Conservation (phyloP, 2,329 filamentous ascomycete genomes). For the Xylaria polymorpha region DNA sequence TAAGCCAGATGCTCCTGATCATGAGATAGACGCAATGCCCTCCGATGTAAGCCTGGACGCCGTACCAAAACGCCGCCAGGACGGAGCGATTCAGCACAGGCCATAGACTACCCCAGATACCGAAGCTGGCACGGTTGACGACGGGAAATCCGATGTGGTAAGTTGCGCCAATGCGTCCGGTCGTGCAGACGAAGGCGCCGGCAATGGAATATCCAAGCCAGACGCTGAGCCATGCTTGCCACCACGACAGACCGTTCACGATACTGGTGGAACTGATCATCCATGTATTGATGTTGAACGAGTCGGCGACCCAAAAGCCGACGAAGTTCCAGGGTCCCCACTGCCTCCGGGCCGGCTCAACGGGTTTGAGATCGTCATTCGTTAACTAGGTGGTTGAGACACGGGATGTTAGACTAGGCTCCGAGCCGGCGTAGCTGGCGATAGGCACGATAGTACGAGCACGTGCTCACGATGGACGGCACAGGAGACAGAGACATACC, state of each 20-base stretch:
- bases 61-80: slow-evolving; percentile 89
- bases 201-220: slow-evolving; percentile 87
- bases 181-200: slow-evolving; percentile 78
- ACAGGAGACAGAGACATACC: slow-evolving; percentile 54
- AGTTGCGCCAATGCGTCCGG: slow-evolving; percentile 83
- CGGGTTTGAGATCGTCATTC: slow-evolving; percentile 84
- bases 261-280: slow-evolving; percentile 92
- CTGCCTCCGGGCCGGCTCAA: slow-evolving; percentile 81
- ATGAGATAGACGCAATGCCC: slow-evolving; percentile 87
- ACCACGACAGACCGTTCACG: slow-evolving; percentile 82
- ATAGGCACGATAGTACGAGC: slow-evolving; percentile 16
- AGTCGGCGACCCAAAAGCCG: slow-evolving; percentile 86
- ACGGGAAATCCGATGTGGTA: slow-evolving; percentile 95
- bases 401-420: slow-evolving; percentile 32
- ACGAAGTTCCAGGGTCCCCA: slow-evolving; percentile 92
- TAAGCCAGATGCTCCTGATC: slow-evolving; percentile 85
- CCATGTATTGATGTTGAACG: slow-evolving; percentile 92
- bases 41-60: slow-evolving; percentile 87
- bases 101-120: slow-evolving; percentile 90
- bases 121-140: slow-evolving; percentile 80
- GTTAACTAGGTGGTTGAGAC: slow-evolving; percentile 65
- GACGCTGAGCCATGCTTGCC: slow-evolving; percentile 90
- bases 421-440: background rate
- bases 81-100: slow-evolving; percentile 89
- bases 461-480: slow-evolving; percentile 24